phyloP scores from a whole-genome alignment of 1,284 basidiomycete genomes.

The Ganoderma lucidum region DNA sequence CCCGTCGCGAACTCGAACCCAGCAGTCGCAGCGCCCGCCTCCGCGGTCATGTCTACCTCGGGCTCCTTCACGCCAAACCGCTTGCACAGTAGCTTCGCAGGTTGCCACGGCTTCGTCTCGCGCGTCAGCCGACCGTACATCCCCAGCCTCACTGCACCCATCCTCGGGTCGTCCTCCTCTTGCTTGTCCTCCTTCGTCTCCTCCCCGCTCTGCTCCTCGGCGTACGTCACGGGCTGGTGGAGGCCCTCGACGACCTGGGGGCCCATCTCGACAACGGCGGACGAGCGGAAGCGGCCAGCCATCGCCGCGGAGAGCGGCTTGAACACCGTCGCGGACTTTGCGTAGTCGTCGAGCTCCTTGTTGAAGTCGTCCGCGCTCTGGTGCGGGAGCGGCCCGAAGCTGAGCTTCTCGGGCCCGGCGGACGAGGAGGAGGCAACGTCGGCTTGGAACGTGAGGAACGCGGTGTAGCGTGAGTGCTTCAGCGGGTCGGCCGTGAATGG shows the following conservation, averaged over 20 bases:
- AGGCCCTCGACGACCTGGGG: conserved; percentile 78
- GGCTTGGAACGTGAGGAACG: conserved; percentile 83
- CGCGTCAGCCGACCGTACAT: conserved; percentile 91
- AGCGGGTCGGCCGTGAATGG: conserved; percentile 81
- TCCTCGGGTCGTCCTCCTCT: conserved; percentile 72
- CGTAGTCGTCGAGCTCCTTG: conserved; percentile 87
- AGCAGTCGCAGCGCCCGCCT: conserved; percentile 30
- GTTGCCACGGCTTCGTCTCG: conserved; percentile 79
- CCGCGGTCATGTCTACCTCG: conserved; percentile 49
- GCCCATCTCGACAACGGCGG: conserved; percentile 67
- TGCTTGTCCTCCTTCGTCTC: conserved; percentile 46
- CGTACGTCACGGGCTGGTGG: conserved; percentile 57
- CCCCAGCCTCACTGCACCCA: conserved; percentile 82
- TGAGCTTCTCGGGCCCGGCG: conserved; percentile 45
- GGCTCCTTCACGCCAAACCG: conserved; percentile 93
- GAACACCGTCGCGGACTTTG: conserved; percentile 89
- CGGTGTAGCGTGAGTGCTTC: conserved; percentile 88
- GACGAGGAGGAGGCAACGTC: conserved; percentile 52
- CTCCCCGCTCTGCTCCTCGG: conserved; percentile 46
- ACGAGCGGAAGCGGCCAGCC: conserved; percentile 91
- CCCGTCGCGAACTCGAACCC: conserved; percentile 31
- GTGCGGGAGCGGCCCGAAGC: conserved; percentile 52
- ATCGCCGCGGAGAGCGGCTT: conserved; percentile 93
- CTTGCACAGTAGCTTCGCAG: conserved; percentile 87
- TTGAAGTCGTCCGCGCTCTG: conserved; percentile 77